Evolutionary conservation across 2,329 filamentous ascomycete genomes (phyloP).

Genomic region (Dactylellina parvicollis): DNA sequence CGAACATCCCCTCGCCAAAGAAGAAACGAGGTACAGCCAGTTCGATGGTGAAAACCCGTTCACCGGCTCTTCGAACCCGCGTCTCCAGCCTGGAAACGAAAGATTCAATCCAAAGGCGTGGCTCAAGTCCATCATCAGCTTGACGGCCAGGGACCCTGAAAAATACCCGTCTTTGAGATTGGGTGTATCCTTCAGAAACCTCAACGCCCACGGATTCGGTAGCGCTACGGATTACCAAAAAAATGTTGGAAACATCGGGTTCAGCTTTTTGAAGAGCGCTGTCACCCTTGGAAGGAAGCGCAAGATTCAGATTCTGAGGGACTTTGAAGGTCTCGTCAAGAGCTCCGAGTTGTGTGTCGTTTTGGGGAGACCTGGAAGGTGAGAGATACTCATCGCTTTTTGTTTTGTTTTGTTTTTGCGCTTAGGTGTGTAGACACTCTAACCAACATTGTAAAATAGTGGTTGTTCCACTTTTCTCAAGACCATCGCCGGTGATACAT

Average conservation of each 20-base stretch:
- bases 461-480: conserved; percentile 88
- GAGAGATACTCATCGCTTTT: conserved; percentile 6
- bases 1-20: conserved; percentile 33
- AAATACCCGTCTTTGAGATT: conserved; percentile 68
- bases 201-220: conserved; percentile 75
- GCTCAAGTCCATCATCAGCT: conserved; percentile 65
- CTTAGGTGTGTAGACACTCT: neutral
- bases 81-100: conserved; percentile 41
- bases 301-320: conserved; percentile 70
- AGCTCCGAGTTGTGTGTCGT: conserved; percentile 80
- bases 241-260: conserved; percentile 58
- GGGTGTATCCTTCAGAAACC: conserved; percentile 73
- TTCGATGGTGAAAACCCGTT: conserved; percentile 52
- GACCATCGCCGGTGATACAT: conserved; percentile 76
- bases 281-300: conserved; percentile 61
- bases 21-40: conserved; percentile 48
- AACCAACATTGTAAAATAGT: conserved; percentile 56
- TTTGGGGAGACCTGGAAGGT: conserved; percentile 72
- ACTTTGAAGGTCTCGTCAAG: conserved; percentile 73
- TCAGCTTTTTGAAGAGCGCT: conserved; percentile 57
- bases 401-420: neutral
- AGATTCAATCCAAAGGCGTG: conserved; percentile 48
- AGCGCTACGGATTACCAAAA: conserved; percentile 61
- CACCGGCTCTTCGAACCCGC: conserved; percentile 29
- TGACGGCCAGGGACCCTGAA: conserved; percentile 67